Evolutionary conservation across 768 basidiomycete species (phyloP).

Genomic region (Auricularia cornea): DNA sequence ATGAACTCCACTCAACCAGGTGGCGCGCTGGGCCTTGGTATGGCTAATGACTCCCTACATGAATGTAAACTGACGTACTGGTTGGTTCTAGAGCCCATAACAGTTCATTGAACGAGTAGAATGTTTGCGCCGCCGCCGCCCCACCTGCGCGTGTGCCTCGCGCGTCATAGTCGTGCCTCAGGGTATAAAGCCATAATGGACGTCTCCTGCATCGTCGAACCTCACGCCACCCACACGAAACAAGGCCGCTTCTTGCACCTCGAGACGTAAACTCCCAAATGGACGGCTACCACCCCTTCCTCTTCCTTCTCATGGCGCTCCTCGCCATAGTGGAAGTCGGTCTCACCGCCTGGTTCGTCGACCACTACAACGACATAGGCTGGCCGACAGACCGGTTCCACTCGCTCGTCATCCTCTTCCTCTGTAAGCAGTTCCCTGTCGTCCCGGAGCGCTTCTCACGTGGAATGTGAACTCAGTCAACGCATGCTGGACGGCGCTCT

Average conservation of each 20-base stretch:
- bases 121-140: not conserved
- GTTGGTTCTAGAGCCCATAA: too few species aligned
- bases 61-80: too few species aligned
- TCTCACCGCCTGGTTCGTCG: constrained; percentile 65
- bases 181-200: not conserved
- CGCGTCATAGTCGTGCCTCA: not conserved
- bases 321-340: constrained; percentile 66
- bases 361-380: constrained; percentile 63
- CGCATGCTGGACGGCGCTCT: constrained; percentile 67
- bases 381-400: constrained; percentile 19
- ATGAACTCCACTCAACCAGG: too few species aligned
- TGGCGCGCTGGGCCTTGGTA: too few species aligned
- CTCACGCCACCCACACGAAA: not conserved
- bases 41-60: too few species aligned
- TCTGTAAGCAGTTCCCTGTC: constrained; percentile 18
- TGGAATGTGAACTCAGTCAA: constrained; percentile 55
- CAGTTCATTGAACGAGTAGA: not conserved
- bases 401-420: constrained; percentile 56
- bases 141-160: not conserved
- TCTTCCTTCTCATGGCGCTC: constrained; percentile 49
- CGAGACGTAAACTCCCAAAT: not conserved
- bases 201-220: not conserved
- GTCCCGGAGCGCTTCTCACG: constrained; percentile 20
- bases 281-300: constrained; percentile 20
- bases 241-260: not conserved